These are phyloP conservation scores for Zopfia rhizophila DNA, from an alignment of 2,329 filamentous ascomycete species.

Conservation along the genomic window DNA sequence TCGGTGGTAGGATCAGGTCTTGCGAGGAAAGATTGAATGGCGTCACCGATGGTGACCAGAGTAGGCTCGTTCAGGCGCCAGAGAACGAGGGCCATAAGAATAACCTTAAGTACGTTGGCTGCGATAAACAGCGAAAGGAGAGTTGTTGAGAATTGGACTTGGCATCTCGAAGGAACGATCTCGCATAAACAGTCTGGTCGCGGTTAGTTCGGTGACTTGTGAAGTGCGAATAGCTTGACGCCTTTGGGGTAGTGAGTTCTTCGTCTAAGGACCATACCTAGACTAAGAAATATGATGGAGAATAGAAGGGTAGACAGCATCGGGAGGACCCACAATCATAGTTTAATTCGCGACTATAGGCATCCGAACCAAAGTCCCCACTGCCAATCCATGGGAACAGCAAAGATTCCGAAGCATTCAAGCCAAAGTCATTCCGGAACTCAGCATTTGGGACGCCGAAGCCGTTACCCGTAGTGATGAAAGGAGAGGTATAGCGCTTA, in stretches of 20 bases:
- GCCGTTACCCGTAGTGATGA: constrained; percentile 13
- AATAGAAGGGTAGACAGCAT: too few relatives aligned
- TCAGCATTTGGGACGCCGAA: constrained; percentile 14
- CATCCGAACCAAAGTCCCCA: neutral
- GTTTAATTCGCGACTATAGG: neutral
- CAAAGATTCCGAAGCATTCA: constrained; percentile 10
- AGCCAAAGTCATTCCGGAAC: neutral
- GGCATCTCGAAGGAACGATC: constrained; percentile 14
- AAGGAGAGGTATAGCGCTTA: constrained; percentile 7
- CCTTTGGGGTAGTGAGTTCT: too few relatives aligned
- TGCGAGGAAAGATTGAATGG: constrained; percentile 35
- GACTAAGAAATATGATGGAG: neutral
- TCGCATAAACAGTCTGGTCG: constrained; percentile 25
- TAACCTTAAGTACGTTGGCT: constrained; percentile 33
- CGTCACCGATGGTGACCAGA: constrained; percentile 41
- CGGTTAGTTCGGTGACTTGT: neutral
- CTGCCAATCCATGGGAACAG: neutral
- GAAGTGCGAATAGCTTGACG: too few relatives aligned
- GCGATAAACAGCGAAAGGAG: constrained; percentile 38
- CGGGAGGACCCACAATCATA: constrained; percentile 3
- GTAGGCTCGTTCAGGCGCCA: constrained; percentile 26
- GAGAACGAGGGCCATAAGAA: constrained; percentile 30
- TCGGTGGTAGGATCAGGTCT: constrained; percentile 30
- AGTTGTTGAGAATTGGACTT: constrained; percentile 23
- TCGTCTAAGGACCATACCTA: too few relatives aligned